Evolutionary conservation across 1,284 basidiomycete genomes (phyloP), one percentile per base, ranked within the genome.

Genomic region (Phellopilus nigrolimitatus): DNA sequence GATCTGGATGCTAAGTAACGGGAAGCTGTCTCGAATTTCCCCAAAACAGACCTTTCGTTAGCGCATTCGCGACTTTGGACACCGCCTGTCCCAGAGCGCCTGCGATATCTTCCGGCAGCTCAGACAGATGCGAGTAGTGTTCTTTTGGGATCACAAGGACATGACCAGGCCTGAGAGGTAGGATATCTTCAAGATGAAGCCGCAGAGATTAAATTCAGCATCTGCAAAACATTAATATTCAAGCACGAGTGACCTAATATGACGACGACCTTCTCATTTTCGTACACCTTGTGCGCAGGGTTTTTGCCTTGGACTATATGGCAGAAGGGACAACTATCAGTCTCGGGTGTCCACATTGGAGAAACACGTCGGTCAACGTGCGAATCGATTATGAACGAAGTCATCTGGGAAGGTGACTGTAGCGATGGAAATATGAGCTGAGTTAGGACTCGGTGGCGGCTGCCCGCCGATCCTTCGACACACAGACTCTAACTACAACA

Each of bases 351-450:
- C 82, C 81, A 83, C 19, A 70, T 61, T 12, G 67, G 60, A 19
- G 72, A 67, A 19, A 69, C 43, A n/a, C 56, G 48, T 17, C 81
- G 74, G 50, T 68, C 63, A 36, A 75, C 67, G 60, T 84, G 82
- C n/a, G 76, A 71, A 55, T 79, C 71, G 61, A 87, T 84, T 34
- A 87, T 78, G 68, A 83, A 84, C 24, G 82, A 84, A 55, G 83
- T 85, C 83, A 86, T 86, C n/a, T 17, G 12, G 19, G 25, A 9
- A 30, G 43, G 21, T 3, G 13, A n/a, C 19, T n/a, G 36, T 17
- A 37, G 9, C 4, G 13, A n/a, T 10, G 36, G 36, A n/a, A 17
- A 17, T 8, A 37, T n/a, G n/a, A n/a, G n/a, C n/a, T n/a, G n/a
- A n/a, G n/a, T n/a, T n/a, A n/a, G n/a, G n/a, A n/a, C n/a, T n/a